Base-by-base conservation (phyloP, 768 basidiomycete genomes). In the Tricholoma sp. region DNA sequence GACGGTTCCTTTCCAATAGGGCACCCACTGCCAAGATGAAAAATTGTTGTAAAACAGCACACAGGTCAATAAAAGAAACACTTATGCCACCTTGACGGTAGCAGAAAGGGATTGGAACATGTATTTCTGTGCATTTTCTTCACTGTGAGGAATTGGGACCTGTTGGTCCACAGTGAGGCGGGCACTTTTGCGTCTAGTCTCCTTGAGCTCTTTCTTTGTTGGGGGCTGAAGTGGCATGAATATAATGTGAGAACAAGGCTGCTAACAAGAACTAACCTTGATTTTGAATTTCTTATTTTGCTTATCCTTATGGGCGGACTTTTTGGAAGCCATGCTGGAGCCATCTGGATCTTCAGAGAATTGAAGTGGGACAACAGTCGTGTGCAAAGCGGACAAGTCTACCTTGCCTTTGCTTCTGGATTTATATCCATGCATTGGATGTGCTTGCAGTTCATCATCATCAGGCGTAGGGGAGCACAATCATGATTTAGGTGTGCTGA, bases 381-480 rank as follows among this genome's bases (percentile, higher is more conserved):
- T n/a, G n/a, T n/a, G n/a, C n/a, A n/a, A n/a, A n/a, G n/a, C n/a
- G n/a, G n/a, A n/a, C n/a, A n/a, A n/a, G n/a, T n/a, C n/a, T n/a
- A n/a, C n/a, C n/a, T n/a, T n/a, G n/a, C n/a, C n/a, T n/a, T n/a
- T n/a, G n/a, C n/a, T n/a, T n/a, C n/a, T n/a, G n/a, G n/a, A n/a
- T n/a, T n/a, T n/a, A n/a, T n/a, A n/a, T n/a, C n/a, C n/a, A n/a
- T 47, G 44, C 18, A 55, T 47, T 15, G 59, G 52, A 20, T 57
- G 55, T n/a, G 67, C 56, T 0, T 68, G 61, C 65, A 75, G 64
- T n/a, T 31, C 29, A 36, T 83, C 81, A 50, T 73, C 72, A 20
- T 84, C 79, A 5, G 82, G 83, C 6, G 85, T 86, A 36, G 74
- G 68, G 51, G 74, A 66, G 50, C 74, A 65, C 56, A n/a, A n/a